phyloP scores from a whole-genome alignment of 1,139 yeast genomes.

The Arxiozyma slooffiae region DNA sequence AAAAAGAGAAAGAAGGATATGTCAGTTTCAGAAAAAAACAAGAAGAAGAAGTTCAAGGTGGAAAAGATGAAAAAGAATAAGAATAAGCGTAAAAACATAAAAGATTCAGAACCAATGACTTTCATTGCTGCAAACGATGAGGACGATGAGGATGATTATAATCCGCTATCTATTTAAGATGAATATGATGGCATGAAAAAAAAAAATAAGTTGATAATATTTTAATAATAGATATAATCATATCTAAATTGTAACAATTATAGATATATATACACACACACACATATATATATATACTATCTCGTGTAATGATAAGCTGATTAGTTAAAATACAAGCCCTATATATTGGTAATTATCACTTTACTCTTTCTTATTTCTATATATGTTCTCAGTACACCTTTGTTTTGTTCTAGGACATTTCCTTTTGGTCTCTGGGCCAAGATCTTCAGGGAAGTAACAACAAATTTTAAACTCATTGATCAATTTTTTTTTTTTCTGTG shows the following conservation, averaged over 20 bases:
- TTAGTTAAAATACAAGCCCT: constrained; percentile 7
- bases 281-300: neutral
- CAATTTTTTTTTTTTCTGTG: constrained; percentile 47
- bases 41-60: constrained; percentile 2
- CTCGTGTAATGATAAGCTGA: neutral
- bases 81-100: constrained; percentile 2
- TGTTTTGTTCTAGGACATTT: constrained; percentile 49
- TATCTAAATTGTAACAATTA: neutral
- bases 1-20: constrained; percentile 19
- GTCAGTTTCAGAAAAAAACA: constrained; percentile 5
- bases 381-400: constrained; percentile 40
- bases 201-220: neutral
- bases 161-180: constrained; percentile 6
- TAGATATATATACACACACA: neutral
- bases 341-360: constrained; percentile 50
- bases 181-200: neutral
- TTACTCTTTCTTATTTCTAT: constrained; percentile 42
- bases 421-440: constrained; percentile 38
- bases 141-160: constrained; percentile 10
- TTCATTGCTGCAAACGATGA: constrained; percentile 3
- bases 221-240: neutral
- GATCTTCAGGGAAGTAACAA: constrained; percentile 44
- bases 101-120: neutral
- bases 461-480: constrained; percentile 41
- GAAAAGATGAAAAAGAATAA: constrained; percentile 8